Evolutionary conservation across 1,284 basidiomycete species (phyloP).

Genomic region (Irpex sp.): DNA sequence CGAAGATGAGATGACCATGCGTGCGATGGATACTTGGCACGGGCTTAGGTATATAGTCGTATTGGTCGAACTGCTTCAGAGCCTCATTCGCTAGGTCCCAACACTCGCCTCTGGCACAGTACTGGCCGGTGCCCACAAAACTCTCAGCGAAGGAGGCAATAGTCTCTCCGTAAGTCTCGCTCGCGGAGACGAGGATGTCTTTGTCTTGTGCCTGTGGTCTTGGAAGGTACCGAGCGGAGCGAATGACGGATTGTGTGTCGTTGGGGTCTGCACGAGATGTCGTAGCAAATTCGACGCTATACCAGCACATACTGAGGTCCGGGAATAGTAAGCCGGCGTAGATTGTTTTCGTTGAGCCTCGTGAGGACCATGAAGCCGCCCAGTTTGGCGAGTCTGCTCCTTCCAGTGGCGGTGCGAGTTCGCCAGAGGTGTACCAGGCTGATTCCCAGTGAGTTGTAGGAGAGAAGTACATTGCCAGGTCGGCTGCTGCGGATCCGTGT

Average conservation of each 20-base stretch:
- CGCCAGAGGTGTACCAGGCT: slow-evolving; percentile 49
- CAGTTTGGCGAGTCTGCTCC: slow-evolving; percentile 36
- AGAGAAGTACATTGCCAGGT: slow-evolving; percentile 53
- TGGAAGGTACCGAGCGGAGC: slow-evolving; percentile 47
- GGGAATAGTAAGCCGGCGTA: slow-evolving; percentile 49
- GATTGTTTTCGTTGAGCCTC: slow-evolving; percentile 41
- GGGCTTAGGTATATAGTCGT: slow-evolving; percentile 52
- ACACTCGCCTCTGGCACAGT: slow-evolving; percentile 63
- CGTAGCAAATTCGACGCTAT: slow-evolving; percentile 45
- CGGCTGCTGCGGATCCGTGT: slow-evolving; percentile 40
- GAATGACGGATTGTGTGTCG: slow-evolving; percentile 37
- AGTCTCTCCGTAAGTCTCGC: slow-evolving; percentile 57
- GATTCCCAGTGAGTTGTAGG: slow-evolving; percentile 49
- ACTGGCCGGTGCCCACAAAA: slow-evolving; percentile 50
- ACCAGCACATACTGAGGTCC: slow-evolving; percentile 61
- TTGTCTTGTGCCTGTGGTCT: slow-evolving; percentile 43
- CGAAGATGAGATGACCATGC: slow-evolving; percentile 64
- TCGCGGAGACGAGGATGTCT: slow-evolving; percentile 46
- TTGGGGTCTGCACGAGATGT: slow-evolving; percentile 37
- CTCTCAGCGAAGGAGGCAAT: slow-evolving; percentile 57
- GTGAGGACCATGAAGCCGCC: slow-evolving; percentile 35
- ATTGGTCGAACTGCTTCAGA: slow-evolving; percentile 51
- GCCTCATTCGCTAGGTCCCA: slow-evolving; percentile 68
- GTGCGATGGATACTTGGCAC: slow-evolving; percentile 57
- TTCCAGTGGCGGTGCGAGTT: slow-evolving; percentile 45